Conservation (phyloP, 139 green algal species). For the Chlorella sp. region DNA sequence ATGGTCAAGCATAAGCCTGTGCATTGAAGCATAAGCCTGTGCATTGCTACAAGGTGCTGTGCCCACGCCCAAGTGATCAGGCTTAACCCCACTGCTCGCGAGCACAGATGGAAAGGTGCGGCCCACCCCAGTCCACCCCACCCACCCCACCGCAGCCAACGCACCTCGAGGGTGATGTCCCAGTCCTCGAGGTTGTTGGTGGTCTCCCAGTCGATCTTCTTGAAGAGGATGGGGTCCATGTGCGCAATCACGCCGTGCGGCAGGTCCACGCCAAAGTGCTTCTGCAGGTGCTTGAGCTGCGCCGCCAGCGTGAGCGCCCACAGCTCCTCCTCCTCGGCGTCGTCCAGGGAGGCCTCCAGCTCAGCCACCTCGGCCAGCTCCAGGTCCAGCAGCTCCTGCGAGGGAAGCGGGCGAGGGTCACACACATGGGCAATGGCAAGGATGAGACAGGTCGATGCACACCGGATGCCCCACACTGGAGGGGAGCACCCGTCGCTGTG, state of each 20-base stretch:
- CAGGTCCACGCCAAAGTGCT: constrained; percentile 51
- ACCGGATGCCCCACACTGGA: too few species aligned
- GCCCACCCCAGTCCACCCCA: too few species aligned
- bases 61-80: too few species aligned
- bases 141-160: too few species aligned
- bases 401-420: too few species aligned
- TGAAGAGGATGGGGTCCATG: constrained; percentile 60
- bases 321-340: constrained; percentile 60
- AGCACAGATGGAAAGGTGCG: too few species aligned
- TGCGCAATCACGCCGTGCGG: constrained; percentile 44
- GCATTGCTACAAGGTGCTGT: too few species aligned
- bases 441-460: too few species aligned
- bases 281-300: constrained; percentile 43
- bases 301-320: constrained; percentile 40
- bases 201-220: constrained; percentile 62
- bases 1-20: not conserved
- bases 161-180: constrained; percentile 37
- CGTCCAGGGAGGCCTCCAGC: constrained; percentile 33
- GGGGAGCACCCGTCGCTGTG: too few species aligned
- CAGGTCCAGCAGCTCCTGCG: constrained; percentile 38
- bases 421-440: too few species aligned
- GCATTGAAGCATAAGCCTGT: too few species aligned
- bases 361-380: constrained; percentile 54
- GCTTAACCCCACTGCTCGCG: too few species aligned
- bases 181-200: constrained; percentile 55